Percentiles rank a stretch among this genome's conserved stretches.
Conservation (phyloP, 1,284 basidiomycete genomes). For the Leccinum huronense region DNA sequence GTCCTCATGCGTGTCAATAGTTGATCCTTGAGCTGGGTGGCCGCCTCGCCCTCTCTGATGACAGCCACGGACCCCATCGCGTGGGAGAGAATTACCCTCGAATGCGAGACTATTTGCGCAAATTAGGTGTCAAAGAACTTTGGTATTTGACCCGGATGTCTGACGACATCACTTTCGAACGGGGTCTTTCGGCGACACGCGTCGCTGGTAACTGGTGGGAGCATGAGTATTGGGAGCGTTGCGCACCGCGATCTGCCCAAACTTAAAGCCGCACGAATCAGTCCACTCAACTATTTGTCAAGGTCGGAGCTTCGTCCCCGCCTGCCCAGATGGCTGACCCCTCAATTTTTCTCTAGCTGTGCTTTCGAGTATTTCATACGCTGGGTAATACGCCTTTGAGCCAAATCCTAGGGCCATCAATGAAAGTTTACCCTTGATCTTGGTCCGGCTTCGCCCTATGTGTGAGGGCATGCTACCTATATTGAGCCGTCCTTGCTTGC, state of each 20-base stretch:
- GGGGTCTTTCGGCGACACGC: conserved; percentile 46
- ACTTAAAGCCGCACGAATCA: conserved; percentile 17
- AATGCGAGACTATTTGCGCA: conserved; percentile 66
- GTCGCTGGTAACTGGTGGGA: conserved; percentile 55
- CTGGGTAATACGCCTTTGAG: conserved; percentile 5
- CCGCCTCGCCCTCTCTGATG: conserved; percentile 86
- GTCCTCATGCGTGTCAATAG: conserved; percentile 43
- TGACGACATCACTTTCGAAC: conserved; percentile 31
- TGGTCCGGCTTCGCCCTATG: conserved; percentile 5
- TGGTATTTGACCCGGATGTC: conserved; percentile 60
- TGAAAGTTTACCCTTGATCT: conserved; percentile 4
- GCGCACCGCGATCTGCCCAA: conserved; percentile 14
- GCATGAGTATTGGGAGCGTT: conserved; percentile 53
- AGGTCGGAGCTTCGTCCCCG: conserved; percentile 38
- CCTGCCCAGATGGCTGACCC: conserved; percentile 18
- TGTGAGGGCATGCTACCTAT: conserved; percentile 5
- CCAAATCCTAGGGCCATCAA: conserved; percentile 9
- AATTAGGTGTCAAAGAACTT: conserved; percentile 60
- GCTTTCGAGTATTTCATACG: conserved; percentile 20
- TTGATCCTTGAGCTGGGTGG: conserved; percentile 69
- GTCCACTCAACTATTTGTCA: conserved; percentile 18
- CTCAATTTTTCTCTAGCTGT: conserved; percentile 14
- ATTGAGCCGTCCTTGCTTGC: conserved; percentile 8
- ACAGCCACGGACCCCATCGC: conserved; percentile 88
- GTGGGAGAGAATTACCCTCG: conserved; percentile 86